These are phyloP conservation scores for Discostella pseudostelligera DNA, from an alignment of 108 stramenopile species.

Conservation along the genomic window DNA sequence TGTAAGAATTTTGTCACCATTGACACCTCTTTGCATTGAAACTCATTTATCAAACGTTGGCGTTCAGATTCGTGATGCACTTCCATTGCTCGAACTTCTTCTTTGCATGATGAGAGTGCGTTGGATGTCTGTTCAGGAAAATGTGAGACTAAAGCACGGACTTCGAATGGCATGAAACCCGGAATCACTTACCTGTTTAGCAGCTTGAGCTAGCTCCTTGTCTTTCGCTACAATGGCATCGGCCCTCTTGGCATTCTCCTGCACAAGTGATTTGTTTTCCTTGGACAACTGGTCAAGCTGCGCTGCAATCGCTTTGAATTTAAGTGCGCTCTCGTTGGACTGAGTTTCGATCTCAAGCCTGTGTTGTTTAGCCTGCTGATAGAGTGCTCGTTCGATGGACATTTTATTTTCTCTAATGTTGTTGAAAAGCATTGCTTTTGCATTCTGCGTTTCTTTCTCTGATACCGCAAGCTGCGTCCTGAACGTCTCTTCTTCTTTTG, in stretches of 20 bases:
- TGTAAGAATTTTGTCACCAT: conserved; percentile 22
- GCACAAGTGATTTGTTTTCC: conserved; percentile 20
- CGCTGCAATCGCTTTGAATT: conserved; percentile 8
- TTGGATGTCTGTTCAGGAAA: neutral
- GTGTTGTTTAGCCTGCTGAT: conserved; percentile 32
- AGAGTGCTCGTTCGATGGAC: conserved; percentile 23
- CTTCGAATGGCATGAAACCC: neutral
- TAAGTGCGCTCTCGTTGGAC: conserved; percentile 5
- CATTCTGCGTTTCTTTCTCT: conserved; percentile 22
- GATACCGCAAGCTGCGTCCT: conserved; percentile 13
- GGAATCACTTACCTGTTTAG: conserved; percentile 1
- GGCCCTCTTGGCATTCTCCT: conserved; percentile 3
- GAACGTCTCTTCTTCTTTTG: conserved; percentile 20
- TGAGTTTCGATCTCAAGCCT: conserved; percentile 16
- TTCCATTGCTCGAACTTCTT: conserved; percentile 20
- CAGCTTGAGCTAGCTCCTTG: conserved; percentile 3
- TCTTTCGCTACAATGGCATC: conserved; percentile 19
- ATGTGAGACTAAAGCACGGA: neutral
- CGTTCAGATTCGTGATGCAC: conserved; percentile 23
- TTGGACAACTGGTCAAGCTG: conserved; percentile 14
- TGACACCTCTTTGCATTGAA: conserved; percentile 18
- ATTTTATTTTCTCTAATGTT: conserved; percentile 33
- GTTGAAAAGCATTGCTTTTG: conserved; percentile 41
- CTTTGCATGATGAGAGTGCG: neutral
- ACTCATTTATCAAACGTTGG: conserved; percentile 15